Evolutionary conservation across 257 asterid genomes (phyloP), one percentile per base, ranked within the genome.

Genomic region (Prunella vulgaris): DNA sequence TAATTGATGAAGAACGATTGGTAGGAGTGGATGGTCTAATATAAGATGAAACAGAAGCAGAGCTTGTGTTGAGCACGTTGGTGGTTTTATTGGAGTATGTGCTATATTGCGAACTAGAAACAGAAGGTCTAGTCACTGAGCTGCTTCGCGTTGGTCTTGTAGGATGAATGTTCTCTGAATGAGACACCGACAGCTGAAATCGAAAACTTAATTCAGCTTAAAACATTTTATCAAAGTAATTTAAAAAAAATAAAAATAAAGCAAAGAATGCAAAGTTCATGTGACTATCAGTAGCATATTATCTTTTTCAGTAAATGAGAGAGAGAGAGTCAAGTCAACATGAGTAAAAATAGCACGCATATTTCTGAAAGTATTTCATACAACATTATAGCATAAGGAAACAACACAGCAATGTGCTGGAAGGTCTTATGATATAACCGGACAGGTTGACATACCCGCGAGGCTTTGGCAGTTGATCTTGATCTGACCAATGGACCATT

Each of bases 21-120:
- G 88, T 87, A 33, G 96, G 99, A 51, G 99, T 89, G 64, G 97
- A 92, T 68, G 97, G 91, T 73, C 99, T 85, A 69, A 89, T 91
- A 75, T 91, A 89, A 66, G 99, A 94, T 38, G 99, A 91, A 68
- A 94, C 97, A 1, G 99, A 94, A 66, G 97, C 85, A 70, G 97
- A 91, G 81, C 99, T 94, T 52, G 97, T 89, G 85, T 89, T 94
- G 61, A 94, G 95, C 67, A 94, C 83, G 75, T 81, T 72, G 58
- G 85, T 79, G 27, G 95, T 81, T 78, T 85, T 87, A 66, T 85
- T 86, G 74, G 96, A 89, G 77, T 87, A 78, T 49, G 86, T 67
- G 78, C 82, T 83, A 69, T 84, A 86, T 32, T 90, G 97, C 66
- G 95, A 82, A 61, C 69, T 83, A 72, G 96, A 86, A 68, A 82